Evolutionary conservation across 805 yeast genomes (phyloP), one percentile per base, ranked within the genome.

Genomic region (Candida qinlingensis): DNA sequence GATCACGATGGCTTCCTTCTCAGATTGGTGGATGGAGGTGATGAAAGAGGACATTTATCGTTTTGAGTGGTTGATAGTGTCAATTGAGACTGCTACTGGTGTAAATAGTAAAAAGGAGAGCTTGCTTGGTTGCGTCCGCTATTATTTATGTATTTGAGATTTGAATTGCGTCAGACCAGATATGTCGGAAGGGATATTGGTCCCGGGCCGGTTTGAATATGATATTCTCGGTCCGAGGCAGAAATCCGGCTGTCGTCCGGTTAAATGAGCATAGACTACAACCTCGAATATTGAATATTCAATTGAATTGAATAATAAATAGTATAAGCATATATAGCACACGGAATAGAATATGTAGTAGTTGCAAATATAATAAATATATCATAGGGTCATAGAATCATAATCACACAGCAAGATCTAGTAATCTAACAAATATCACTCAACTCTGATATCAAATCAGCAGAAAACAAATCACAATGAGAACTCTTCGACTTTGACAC

Each of bases 401-500:
- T 37, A 37, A 37, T 19, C 19, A 19, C 19, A 19, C 19, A 19
- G 19, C 19, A 19, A 19, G 19, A 19, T 19, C 19, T 19, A 19
- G 19, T 19, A 19, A 19, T 19, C 19, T 19, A 19, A 19, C 19
- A 19, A 19, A 19, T 19, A 19, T 19, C 19, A 19, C 19, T 19
- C 19, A 19, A 19, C 19, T 19, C 19, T 19, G 19, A 3, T 39
- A 7, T 19, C 19, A 19, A 19, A 19, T 19, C 19, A 19, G 19
- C 3, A 19, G 19, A 19, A 19, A 19, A 19, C 19, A 19, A 19
- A 19, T 44, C 34, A 46, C 30, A 46, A 26, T 5, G 50, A 43
- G 28, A 47, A 47, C 29, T 47, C 50, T 37, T 47, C 50, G 4
- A 44, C 47, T 28, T 44, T 44, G n/a, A 44, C 40, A n/a, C 50